phyloP scores from a whole-genome alignment of 2,329 filamentous ascomycete species.

The Hansfordia pulvinata region DNA sequence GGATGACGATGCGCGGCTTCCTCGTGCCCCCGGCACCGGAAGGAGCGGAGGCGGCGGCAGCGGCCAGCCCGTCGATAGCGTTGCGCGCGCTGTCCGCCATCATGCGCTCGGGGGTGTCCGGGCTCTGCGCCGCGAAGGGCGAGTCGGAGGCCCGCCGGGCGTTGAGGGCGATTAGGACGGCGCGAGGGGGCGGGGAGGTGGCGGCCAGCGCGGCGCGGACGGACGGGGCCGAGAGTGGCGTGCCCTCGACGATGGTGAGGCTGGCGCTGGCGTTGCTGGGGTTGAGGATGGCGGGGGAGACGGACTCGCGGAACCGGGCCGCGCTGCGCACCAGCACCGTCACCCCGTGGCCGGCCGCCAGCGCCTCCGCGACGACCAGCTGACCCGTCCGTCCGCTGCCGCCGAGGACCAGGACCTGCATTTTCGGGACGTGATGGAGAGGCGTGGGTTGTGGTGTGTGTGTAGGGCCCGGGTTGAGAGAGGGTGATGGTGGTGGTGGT shows the following conservation, averaged over 20 bases:
- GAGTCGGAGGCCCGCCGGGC: constrained; percentile 28
- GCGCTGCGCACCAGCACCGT: constrained; percentile 31
- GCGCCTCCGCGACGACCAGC: constrained; percentile 24
- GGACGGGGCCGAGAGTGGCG: constrained; percentile 19
- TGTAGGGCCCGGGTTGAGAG: too few relatives aligned
- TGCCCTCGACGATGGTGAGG: constrained; percentile 25
- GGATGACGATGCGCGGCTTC: not conserved
- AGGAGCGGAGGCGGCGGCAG: too few relatives aligned
- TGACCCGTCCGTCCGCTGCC: constrained; percentile 31
- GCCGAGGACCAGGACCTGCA: constrained; percentile 32
- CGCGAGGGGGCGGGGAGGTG: constrained; percentile 12
- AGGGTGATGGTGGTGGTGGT: too few relatives aligned
- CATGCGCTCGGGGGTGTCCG: constrained; percentile 26
- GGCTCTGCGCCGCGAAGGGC: constrained; percentile 26
- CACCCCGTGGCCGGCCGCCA: constrained; percentile 25
- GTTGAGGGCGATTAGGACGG: constrained; percentile 34
- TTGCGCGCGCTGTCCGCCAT: constrained; percentile 17
- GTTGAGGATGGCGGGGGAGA: constrained; percentile 16
- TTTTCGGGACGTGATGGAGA: too few relatives aligned
- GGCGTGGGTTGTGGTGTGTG: too few relatives aligned
- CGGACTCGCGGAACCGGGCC: too few relatives aligned
- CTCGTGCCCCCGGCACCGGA: too few relatives aligned
- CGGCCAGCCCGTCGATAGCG: not conserved
- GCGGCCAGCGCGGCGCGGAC: constrained; percentile 20
- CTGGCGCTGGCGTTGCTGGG: constrained; percentile 10